Evolutionary conservation across 2,329 filamentous ascomycete genomes (phyloP), one percentile per base, ranked within the genome.

Genomic region (Aspergillus terreus): DNA sequence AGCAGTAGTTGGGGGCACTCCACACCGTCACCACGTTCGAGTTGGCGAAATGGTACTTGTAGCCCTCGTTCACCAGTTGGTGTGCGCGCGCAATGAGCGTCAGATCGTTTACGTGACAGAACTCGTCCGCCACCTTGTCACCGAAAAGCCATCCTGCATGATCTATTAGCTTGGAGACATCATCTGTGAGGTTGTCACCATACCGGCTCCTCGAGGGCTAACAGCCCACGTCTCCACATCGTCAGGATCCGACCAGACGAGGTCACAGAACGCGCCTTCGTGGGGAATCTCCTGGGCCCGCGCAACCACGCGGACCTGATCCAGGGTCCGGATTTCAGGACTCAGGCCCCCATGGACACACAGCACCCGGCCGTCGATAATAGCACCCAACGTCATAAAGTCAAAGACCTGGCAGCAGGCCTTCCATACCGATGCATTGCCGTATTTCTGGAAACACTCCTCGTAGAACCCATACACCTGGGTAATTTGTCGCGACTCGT

Each of bases 31-130:
- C 92, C 40, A 96, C 92, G 11, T 95, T 95, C 74, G 94, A 92
- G 70, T 96, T 89, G 49, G 87, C 82, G 74, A 97, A 97, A 69
- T 97, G 92, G 70, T 95, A 97, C 83, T 89, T 89, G 76, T 87
- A 90, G 52, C 86, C 86, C 71, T 90, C 86, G 61, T 89, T 88
- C 57, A 89, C 86, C 19, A 90, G 76, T 66, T 90, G 86, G 73
- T 90, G 86, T 11, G 86, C 86, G 63, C 86, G 80, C 21, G 86
- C 85, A 64, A 90, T 88, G 54, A 89, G 78, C 53, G 83, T 82
- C 33, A 90, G 72, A 48, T 84, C 84, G 63, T 90, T 90, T 62
- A 89, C 86, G 63, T 89, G 86, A 66, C 88, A 88, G 72, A 90
- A 90, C 75, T 89, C 86, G 42, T 82, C 85, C 14, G 85, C 84